Base-by-base conservation (phyloP, 2,329 filamentous ascomycete species). In the Aureobasidium sp. region DNA sequence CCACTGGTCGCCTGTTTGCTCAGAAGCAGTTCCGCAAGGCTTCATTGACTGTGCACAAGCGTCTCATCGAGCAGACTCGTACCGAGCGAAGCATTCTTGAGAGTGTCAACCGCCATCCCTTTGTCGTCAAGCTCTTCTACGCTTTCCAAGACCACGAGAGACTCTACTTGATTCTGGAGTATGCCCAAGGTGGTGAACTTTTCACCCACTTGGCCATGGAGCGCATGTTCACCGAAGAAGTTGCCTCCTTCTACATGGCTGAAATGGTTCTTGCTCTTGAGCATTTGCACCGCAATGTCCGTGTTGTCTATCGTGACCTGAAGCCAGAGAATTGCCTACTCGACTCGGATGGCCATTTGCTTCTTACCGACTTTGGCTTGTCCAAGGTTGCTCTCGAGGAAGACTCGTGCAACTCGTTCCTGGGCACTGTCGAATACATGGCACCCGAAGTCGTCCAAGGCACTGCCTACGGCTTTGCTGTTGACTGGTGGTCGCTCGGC, bases 21-120 rank as follows among this genome's bases (percentile, higher is more conserved):
- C 95, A 99, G 77, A 99, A 99, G 78, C 93, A 97, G 75, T 94
- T 99, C 76, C 94, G 93, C 73, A 99, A 99, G 76, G 94, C 95
- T 0, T 95, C 91, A 9, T 79, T 99, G 57, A 90, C 92, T 0
- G 90, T 99, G 40, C 92, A 96, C 75, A 96, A 96, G 80, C 91
- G 92, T 73, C 83, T 97, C 33, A 85, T 99, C 54, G 92, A 97
- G 76, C 94, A 97, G 77, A 97, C 94, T 61, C 96, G 95, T 80
- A 97, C 93, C 2, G 94, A 99, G 77, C 88, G 94, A 53, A 86
- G 87, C 68, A 96, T 99, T 59, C 81, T 99, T 55, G 94, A 99
- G 77, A 95, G 89, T 62, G 90, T 99, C 73, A 97, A 95, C 74
- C 84, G 92, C 35, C 94, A 99, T 73, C 93, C 94, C 0, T 99